Percentiles rank a stretch among this genome's conserved stretches.
Conservation (phyloP, 441 rosid species). For the Gossypium lobatum region DNA sequence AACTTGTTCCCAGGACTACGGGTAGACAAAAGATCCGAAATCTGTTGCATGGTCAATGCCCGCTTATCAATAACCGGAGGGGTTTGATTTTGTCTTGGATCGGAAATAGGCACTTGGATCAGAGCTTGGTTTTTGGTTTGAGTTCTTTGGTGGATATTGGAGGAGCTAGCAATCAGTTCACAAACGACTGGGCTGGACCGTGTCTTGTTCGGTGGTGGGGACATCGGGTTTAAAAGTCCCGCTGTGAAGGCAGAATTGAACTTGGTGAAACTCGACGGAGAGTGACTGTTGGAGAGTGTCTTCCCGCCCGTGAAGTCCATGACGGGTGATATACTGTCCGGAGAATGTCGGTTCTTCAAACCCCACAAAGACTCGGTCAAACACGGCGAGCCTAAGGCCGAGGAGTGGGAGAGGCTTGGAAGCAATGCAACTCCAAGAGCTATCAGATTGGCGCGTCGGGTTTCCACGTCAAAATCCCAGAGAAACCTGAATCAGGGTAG, state of each 20-base stretch:
- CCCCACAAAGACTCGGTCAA: constrained; percentile 22
- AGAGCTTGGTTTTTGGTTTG: constrained; percentile 26
- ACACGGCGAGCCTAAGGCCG: constrained; percentile 17
- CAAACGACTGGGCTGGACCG: constrained; percentile 91
- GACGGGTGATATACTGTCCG: constrained; percentile 39
- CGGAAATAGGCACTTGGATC: constrained; percentile 11
- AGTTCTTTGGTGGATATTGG: constrained; percentile 44
- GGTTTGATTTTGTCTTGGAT: constrained; percentile 10
- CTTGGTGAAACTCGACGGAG: constrained; percentile 68
- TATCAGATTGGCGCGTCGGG: constrained; percentile 33
- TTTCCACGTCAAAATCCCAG: constrained; percentile 15
- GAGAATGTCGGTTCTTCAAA: constrained; percentile 37
- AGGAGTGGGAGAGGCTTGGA: constrained; percentile 18
- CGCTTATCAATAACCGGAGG: constrained; percentile 42
- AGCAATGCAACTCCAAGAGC: constrained; percentile 36
- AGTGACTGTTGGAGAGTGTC: constrained; percentile 24
- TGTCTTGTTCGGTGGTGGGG: constrained; percentile 84
- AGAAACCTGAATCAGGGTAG: neutral
- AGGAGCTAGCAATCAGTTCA: constrained; percentile 89
- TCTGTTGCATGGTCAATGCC: constrained; percentile 61
- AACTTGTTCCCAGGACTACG: constrained; percentile 82
- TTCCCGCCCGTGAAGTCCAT: constrained; percentile 56
- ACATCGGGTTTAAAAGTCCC: constrained; percentile 89
- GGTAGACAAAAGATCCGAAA: constrained; percentile 49
- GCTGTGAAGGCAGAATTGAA: constrained; percentile 92